phyloP scores from a whole-genome alignment of 2,329 filamentous ascomycete species.

The Trichophyton schoenleinii region DNA sequence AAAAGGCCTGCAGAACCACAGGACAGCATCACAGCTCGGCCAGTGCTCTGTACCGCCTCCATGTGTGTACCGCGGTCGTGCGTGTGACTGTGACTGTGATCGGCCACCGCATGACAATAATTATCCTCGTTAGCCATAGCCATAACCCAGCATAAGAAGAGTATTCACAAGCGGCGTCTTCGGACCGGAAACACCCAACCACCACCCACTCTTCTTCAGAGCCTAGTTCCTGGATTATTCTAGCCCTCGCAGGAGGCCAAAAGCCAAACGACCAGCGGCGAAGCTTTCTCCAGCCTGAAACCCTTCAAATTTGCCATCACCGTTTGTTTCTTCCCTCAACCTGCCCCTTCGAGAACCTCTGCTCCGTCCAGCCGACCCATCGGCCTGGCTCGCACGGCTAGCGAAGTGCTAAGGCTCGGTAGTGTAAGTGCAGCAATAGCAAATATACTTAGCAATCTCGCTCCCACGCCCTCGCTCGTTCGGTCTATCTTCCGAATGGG shows the following conservation, averaged over 20 bases:
- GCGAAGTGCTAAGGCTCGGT: background rate
- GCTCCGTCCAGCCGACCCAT: background rate
- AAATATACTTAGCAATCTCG: too few species aligned
- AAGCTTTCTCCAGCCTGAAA: background rate
- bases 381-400: background rate
- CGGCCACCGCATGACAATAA: background rate
- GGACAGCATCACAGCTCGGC: background rate
- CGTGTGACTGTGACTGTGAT: conserved; percentile 4
- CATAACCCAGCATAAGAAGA: too few species aligned
- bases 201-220: too few species aligned
- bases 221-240: too few species aligned
- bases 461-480: background rate
- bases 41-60: background rate
- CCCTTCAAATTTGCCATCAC: background rate
- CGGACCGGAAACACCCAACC: background rate
- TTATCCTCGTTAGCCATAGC: background rate
- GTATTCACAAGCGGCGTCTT: background rate
- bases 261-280: background rate
- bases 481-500: background rate
- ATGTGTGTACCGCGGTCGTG: background rate
- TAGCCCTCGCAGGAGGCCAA: background rate
- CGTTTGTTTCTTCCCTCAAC: too few species aligned
- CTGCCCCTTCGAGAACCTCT: background rate
- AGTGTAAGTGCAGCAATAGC: too few species aligned
- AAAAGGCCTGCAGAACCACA: too few species aligned